Evolutionary conservation across 1,139 yeast genomes (phyloP), one percentile per base, ranked within the genome.

Genomic region (Yamadazyma membranifaciens): DNA sequence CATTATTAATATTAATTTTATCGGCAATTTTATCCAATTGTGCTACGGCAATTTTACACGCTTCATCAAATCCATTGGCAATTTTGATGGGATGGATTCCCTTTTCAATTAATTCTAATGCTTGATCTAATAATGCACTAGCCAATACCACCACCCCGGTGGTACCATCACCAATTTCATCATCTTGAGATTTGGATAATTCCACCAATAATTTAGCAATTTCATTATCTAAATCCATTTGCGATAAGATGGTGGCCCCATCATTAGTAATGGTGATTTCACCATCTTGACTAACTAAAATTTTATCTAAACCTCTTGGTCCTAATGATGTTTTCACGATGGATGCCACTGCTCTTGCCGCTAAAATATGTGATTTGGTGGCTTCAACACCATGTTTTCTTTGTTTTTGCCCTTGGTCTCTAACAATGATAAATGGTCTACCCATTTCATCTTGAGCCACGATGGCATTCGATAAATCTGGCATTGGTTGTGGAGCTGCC

Each of bases 391-490:
- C 98, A 56, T 88, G 96, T 40, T 85, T 81, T 67, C 96, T 81
- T 62, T 88, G 85, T 65, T 94, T 94, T 54, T 80, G 80, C 20
- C 97, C 98, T 66, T 94, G 98, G 64, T 94, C 98, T 62, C 95
- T 80, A 42, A 94, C 98, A 61, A 94, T 92, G 58, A 94, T 91
- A 62, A 94, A 88, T 14, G 98, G 99, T 67, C 98, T 83, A 25
- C 99, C 99, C 91, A 87, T 88, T 66, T 94, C 98, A 63, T 94
- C 98, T 67, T 92, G 98, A 6, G 98, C 98, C 71, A 92, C 88
- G 56, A 92, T 88, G 65, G 98, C 98, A 60, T 92, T 92, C 53
- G 97, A 89, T 77, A 92, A 74, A 63, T 92, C 98, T 35, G 96
- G 96, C 87, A 87, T 80, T 47, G 81, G 85, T 82, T 58, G 62